These are phyloP conservation scores for Triglochin maritima DNA, from an alignment of 106 monocot genomes.

Conservation along the genomic window DNA sequence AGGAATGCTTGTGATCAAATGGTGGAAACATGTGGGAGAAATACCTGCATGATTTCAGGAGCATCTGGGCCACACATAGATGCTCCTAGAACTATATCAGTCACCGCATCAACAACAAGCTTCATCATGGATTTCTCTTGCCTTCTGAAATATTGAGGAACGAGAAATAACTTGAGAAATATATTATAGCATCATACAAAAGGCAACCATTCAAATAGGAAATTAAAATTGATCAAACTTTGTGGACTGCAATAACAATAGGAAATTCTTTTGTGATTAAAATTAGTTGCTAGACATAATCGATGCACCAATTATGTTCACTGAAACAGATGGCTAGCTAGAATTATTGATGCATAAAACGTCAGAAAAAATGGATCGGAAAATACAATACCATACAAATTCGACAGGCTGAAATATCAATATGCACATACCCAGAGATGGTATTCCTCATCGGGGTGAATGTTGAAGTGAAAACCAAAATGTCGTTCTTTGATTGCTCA, in stretches of 20 bases:
- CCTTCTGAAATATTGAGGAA: conserved; percentile 31
- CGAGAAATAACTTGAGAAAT: background rate
- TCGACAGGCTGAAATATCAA: background rate
- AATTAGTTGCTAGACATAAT: too few species aligned
- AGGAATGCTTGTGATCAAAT: background rate
- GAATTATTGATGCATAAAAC: too few species aligned
- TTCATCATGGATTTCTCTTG: conserved; percentile 95
- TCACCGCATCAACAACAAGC: conserved; percentile 83
- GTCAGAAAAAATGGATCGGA: too few species aligned
- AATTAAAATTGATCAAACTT: too few species aligned
- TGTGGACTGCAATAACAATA: too few species aligned
- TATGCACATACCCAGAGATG: conserved; percentile 62
- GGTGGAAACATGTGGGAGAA: background rate
- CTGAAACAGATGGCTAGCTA: too few species aligned
- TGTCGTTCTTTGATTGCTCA: conserved; percentile 61
- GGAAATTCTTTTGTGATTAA: too few species aligned
- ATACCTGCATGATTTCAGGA: conserved; percentile 98
- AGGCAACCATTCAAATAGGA: too few species aligned
- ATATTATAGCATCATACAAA: background rate
- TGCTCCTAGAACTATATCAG: conserved; percentile 89
- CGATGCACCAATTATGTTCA: too few species aligned
- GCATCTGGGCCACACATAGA: conserved; percentile 99
- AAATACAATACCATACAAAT: too few species aligned
- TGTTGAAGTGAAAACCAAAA: conserved; percentile 76
- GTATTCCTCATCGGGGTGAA: conserved; percentile 97